Base-by-base conservation (phyloP, 768 basidiomycete genomes). In the Saitozyma sp. region DNA sequence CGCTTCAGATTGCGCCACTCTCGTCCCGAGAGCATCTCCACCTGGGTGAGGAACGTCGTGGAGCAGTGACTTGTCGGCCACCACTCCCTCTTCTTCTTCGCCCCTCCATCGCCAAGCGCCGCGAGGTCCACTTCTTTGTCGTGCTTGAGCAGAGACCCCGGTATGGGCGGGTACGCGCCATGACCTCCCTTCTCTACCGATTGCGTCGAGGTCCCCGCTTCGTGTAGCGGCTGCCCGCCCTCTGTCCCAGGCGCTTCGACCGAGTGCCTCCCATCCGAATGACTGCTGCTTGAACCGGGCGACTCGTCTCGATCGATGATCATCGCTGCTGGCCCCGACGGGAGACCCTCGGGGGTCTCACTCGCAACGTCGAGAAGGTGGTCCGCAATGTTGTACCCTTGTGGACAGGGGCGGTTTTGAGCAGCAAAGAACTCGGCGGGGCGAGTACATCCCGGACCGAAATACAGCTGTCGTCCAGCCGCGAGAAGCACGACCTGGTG, bases 381-480 rank as follows among this genome's bases (percentile, higher is more conserved):
- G 76, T 97, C 94, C 0, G 94, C 92, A 16, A 94, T 85, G 70
- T 96, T 96, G 81, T 94, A 93, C 0, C 91, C 92, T 54, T 86
- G 83, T 8, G 85, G 88, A 71, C 87, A 91, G 9, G 84, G 80
- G 48, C 63, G 65, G 6, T 84, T 83, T 20, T 81, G 77, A 19
- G 69, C 80, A 0, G 85, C 82, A 72, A 94, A 90, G 75, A 89
- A 83, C 10, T 85, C 84, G 0, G 84, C 85, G 0, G 92, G 91
- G 0, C 84, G 83, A 59, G 87, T 84, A 0, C 85, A 84, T 2
- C 92, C 92, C 0, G 85, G 83, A 2, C 93, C 93, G 17, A 84
- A 86, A 80, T 93, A 96, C 1, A 95, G 75, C 5, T 89, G 83
- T 59, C 84, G 86, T 4, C 93, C 93, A 13, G 71, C 61, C 48